phyloP scores from a whole-genome alignment of 306 rosid species.

The Rubus idaeus region DNA sequence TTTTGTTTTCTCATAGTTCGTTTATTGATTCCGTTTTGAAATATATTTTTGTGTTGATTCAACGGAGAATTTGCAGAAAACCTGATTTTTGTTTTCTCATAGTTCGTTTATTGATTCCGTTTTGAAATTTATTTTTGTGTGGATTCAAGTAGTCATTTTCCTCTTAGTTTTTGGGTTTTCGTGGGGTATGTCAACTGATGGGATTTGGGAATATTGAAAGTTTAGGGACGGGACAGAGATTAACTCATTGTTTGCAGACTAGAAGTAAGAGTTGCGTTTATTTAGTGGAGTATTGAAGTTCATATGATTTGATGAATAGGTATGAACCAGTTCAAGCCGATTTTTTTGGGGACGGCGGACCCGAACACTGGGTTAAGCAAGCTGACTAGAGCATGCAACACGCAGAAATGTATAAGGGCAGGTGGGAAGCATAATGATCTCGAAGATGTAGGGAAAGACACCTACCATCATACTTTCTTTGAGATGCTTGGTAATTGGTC shows the following conservation, averaged over 20 bases:
- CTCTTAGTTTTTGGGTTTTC: too few species aligned
- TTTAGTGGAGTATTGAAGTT: neutral
- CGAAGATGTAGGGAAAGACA: constrained; percentile 96
- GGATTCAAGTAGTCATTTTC: too few species aligned
- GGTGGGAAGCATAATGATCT: constrained; percentile 98
- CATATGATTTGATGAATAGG: constrained; percentile 42
- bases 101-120: neutral
- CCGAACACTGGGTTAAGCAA: constrained; percentile 81
- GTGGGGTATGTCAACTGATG: neutral
- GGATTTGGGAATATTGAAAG: neutral
- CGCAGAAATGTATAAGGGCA: constrained; percentile 95
- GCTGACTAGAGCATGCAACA: constrained; percentile 83
- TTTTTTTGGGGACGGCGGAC: constrained; percentile 84
- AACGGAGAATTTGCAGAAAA: too few species aligned
- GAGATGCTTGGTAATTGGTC: constrained; percentile 99
- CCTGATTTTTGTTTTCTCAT: too few species aligned
- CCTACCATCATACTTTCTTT: constrained; percentile 96
- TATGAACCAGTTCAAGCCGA: constrained; percentile 97
- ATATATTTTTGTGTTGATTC: too few species aligned
- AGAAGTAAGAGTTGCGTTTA: neutral
- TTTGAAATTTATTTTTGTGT: too few species aligned
- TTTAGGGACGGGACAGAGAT: too few species aligned
- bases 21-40: neutral
- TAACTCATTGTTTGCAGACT: neutral
- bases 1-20: neutral